These are phyloP conservation scores for Hyaloscypha variabilis DNA, from an alignment of 495 filamentous ascomycete genomes.

Conservation along the genomic window DNA sequence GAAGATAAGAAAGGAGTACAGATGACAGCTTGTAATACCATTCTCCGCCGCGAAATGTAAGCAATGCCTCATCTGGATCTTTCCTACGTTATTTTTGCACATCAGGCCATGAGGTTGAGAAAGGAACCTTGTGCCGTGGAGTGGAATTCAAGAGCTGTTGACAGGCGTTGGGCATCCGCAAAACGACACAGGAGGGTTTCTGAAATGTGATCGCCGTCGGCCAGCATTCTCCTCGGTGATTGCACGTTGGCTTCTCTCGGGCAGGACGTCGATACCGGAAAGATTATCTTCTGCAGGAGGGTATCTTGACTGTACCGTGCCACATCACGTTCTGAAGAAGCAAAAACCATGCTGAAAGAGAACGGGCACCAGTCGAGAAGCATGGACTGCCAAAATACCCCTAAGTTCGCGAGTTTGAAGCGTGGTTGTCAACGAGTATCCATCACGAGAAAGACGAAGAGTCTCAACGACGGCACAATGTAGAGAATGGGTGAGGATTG, in stretches of 20 bases:
- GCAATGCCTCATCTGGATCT: background rate
- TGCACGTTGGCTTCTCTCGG: background rate
- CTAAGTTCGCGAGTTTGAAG: background rate
- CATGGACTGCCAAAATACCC: background rate
- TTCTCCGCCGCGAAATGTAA: background rate
- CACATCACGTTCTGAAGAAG: background rate
- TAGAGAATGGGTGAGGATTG: background rate
- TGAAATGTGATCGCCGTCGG: background rate
- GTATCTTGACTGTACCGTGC: background rate
- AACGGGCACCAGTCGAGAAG: background rate
- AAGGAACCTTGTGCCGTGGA: background rate
- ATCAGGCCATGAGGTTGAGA: background rate
- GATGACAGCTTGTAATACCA: background rate
- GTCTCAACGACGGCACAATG: background rate
- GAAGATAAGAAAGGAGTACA: background rate
- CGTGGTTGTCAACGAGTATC: background rate
- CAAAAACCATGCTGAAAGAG: background rate
- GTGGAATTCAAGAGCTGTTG: background rate
- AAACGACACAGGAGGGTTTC: background rate
- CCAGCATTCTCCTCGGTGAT: background rate
- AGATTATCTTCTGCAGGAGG: background rate
- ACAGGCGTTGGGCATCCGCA: background rate
- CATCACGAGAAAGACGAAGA: background rate
- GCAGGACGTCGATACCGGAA: background rate
- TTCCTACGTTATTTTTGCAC: background rate